Evolutionary conservation across 2,329 filamentous ascomycete genomes (phyloP).

Genomic region (Penicillium sp.): DNA sequence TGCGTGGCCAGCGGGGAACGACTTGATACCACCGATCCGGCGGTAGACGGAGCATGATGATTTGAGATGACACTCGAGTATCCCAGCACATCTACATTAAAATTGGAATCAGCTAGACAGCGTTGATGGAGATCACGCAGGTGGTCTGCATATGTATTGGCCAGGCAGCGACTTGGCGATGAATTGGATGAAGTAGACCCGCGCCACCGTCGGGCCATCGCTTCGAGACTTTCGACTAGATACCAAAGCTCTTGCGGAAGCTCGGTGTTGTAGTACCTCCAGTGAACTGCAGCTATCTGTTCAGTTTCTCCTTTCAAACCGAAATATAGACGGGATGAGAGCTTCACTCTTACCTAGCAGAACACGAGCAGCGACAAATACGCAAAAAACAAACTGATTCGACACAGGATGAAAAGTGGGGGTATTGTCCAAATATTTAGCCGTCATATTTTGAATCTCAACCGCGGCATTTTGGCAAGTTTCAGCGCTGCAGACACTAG

Average conservation of each 20-base stretch:
- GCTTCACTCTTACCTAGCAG: constrained; percentile 25
- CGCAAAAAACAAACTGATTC: constrained; percentile 52
- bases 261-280: constrained; percentile 25
- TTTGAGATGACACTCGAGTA: constrained; percentile 8
- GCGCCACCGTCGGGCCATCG: constrained; percentile 22
- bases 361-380: constrained; percentile 46
- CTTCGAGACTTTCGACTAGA: constrained; percentile 27
- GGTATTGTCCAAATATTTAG: constrained; percentile 51
- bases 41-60: not conserved
- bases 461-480: constrained; percentile 8
- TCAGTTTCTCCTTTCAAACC: not conserved
- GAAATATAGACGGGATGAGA: too few relatives aligned
- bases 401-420: constrained; percentile 19
- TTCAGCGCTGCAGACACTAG: constrained; percentile 8
- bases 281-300: constrained; percentile 28
- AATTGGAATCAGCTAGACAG: constrained; percentile 3
- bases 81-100: constrained; percentile 11
- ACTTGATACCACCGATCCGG: not conserved
- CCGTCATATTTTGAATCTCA: constrained; percentile 38
- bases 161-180: not conserved
- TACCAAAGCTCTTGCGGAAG: constrained; percentile 26
- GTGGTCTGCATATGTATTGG: constrained; percentile 12
- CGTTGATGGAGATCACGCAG: constrained; percentile 7
- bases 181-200: not conserved
- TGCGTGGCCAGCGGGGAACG: not conserved